phyloP scores from a whole-genome alignment of 1,139 yeast genomes.

The Diutina siamensis region DNA sequence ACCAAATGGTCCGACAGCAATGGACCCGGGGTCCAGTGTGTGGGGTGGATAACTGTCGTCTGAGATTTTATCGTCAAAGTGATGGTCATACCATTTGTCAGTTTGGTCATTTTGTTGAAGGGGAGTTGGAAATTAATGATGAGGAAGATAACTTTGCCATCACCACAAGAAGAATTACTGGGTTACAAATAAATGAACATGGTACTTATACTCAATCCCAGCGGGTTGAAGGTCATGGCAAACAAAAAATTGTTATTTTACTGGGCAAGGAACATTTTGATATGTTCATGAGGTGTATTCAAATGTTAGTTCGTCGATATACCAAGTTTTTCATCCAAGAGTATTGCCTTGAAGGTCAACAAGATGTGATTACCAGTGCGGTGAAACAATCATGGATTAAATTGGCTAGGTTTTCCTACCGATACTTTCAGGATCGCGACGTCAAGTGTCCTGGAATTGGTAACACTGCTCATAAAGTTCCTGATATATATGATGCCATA shows the following conservation, averaged over 20 bases:
- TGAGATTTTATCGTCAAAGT: slow-evolving; percentile 55
- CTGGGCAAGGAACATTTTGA: slow-evolving; percentile 45
- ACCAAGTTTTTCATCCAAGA: not conserved
- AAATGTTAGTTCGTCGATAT: slow-evolving; percentile 31
- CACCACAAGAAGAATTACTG: slow-evolving; percentile 38
- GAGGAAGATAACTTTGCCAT: slow-evolving; percentile 49
- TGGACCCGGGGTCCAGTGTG: slow-evolving; percentile 72
- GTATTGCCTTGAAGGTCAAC: not conserved
- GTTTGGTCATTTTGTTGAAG: slow-evolving; percentile 81
- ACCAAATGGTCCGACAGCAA: slow-evolving; percentile 14
- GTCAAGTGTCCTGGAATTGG: not conserved
- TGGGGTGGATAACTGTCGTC: slow-evolving; percentile 83
- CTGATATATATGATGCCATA: not conserved
- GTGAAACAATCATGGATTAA: not conserved
- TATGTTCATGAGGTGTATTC: slow-evolving; percentile 40
- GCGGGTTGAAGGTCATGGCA: slow-evolving; percentile 7
- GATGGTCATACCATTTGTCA: slow-evolving; percentile 81
- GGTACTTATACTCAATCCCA: slow-evolving; percentile 1
- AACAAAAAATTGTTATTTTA: slow-evolving; percentile 14
- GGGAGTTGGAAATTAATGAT: slow-evolving; percentile 66
- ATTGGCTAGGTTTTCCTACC: not conserved
- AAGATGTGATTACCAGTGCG: not conserved
- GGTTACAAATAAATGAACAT: slow-evolving; percentile 9
- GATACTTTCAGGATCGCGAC: not conserved
- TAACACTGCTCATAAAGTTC: not conserved